Evolutionary conservation across 164 flowering plant genomes (phyloP), one percentile per base, ranked within the genome.

Genomic region (Protea cynaroides): DNA sequence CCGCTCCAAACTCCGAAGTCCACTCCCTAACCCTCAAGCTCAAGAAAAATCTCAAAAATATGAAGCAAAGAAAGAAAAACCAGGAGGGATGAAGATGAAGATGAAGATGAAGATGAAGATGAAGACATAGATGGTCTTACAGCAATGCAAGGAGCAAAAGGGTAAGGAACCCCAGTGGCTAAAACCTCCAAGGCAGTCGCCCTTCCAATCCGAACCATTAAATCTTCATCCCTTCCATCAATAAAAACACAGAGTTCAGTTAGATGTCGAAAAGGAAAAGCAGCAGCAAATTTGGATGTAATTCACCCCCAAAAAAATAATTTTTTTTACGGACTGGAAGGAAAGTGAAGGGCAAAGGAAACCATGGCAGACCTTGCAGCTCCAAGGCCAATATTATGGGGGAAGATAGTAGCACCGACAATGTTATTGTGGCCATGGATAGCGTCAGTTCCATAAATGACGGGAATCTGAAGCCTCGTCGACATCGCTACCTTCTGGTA

Each of bases 91-190:
- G n/a, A n/a, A n/a, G n/a, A n/a, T n/a, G n/a, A n/a, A n/a, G n/a
- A n/a, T n/a, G n/a, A n/a, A n/a, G n/a, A n/a, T n/a, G n/a, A n/a
- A n/a, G n/a, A n/a, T n/a, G n/a, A n/a, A n/a, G n/a, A n/a, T n/a
- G n/a, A n/a, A n/a, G 64, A 79, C 52, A 4, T 1, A 29, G 34
- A 29, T 29, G 4, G 34, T 40, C 81, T 73, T 71, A 81, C 84
- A 53, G 84, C 82, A 24, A 81, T 65, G 65, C 82, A 78, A 14
- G 84, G 84, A 55, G 84, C 80, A 58, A 81, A 81, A 1, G 80
- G 65, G 65, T 78, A 78, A 0, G 74, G 77, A 25, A 75, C 64
- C 7, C 84, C 84, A 6, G 78, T 72, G 8, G 77, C 82, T 43
- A 80, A 63, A 43, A 73, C 54, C 67, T 81, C 84, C 62, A 81